Evolutionary conservation across 176 grass and related monocot species (phyloP).

Genomic region (Neostapfia colusana): DNA sequence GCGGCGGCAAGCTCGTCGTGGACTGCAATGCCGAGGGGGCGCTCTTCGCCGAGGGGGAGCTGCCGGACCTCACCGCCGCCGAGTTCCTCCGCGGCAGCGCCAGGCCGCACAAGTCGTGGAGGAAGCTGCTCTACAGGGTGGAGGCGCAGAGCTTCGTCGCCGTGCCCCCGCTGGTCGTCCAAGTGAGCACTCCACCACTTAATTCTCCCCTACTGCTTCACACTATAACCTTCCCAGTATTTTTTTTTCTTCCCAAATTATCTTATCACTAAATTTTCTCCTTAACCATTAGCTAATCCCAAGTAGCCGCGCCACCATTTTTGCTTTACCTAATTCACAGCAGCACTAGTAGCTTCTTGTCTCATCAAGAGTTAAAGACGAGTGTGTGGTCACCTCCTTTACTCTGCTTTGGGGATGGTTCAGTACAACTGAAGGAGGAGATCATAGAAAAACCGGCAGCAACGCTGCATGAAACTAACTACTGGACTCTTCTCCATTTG

Average conservation of each 20-base stretch:
- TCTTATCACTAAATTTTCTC: background rate
- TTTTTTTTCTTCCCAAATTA: background rate
- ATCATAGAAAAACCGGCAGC: background rate
- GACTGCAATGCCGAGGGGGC: slow-evolving; percentile 90
- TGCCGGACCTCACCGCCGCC: slow-evolving; percentile 46
- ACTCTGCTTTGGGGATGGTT: background rate
- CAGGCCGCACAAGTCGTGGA: slow-evolving; percentile 71
- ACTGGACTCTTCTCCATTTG: background rate
- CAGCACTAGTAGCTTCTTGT: background rate
- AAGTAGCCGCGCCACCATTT: background rate
- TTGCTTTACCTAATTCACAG: background rate
- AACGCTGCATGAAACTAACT: background rate
- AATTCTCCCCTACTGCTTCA: too few species aligned
- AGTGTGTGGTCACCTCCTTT: background rate
- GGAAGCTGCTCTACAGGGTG: slow-evolving; percentile 75
- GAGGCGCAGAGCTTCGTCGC: slow-evolving; percentile 63
- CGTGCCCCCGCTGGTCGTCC: slow-evolving; percentile 79
- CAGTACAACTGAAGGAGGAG: background rate
- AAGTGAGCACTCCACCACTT: slow-evolving; percentile 45
- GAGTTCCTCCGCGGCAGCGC: slow-evolving; percentile 43
- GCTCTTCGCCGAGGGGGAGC: slow-evolving; percentile 55
- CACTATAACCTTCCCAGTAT: too few species aligned
- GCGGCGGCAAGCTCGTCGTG: slow-evolving; percentile 52
- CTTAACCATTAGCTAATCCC: background rate
- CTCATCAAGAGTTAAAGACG: background rate